Conservation (phyloP, 768 basidiomycete species). For the Kwoniella dendrophila region DNA sequence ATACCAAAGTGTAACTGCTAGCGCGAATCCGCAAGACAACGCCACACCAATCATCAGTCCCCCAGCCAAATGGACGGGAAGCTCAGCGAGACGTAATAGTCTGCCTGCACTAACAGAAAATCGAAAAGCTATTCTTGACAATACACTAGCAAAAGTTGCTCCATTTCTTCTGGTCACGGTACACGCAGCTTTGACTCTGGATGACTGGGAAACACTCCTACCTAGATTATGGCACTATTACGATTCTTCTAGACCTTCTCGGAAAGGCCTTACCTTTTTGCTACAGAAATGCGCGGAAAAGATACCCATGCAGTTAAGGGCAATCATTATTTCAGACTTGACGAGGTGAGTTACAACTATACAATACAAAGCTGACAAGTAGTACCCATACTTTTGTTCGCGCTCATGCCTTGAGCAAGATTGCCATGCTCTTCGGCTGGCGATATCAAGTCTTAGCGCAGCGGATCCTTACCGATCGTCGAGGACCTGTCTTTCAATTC, state of each 20-base stretch:
- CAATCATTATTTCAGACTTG: conserved; percentile 24
- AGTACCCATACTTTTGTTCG: conserved; percentile 15
- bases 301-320: conserved; percentile 19
- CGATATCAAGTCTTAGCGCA: conserved; percentile 39
- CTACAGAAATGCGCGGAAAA: conserved; percentile 42
- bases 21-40: neutral
- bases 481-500: conserved; percentile 46
- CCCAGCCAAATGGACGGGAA: conserved; percentile 10
- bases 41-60: conserved; percentile 1
- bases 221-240: conserved; percentile 31
- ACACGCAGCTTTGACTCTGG: conserved; percentile 30
- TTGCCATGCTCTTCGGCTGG: conserved; percentile 34
- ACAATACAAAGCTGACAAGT: conserved; percentile 3
- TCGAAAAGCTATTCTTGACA: conserved; percentile 3
- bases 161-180: conserved; percentile 27
- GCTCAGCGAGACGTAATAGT: conserved; percentile 6
- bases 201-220: conserved; percentile 36
- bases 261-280: conserved; percentile 25
- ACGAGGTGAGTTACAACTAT: conserved; percentile 14
- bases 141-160: neutral
- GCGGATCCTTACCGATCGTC: conserved; percentile 26
- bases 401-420: conserved; percentile 24
- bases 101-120: neutral
- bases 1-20: conserved; percentile 6
- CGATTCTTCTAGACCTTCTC: neutral